Evolutionary conservation across 129 eudicot species (phyloP), one percentile per base, ranked within the genome.

Genomic region (Escallonia herrerae): DNA sequence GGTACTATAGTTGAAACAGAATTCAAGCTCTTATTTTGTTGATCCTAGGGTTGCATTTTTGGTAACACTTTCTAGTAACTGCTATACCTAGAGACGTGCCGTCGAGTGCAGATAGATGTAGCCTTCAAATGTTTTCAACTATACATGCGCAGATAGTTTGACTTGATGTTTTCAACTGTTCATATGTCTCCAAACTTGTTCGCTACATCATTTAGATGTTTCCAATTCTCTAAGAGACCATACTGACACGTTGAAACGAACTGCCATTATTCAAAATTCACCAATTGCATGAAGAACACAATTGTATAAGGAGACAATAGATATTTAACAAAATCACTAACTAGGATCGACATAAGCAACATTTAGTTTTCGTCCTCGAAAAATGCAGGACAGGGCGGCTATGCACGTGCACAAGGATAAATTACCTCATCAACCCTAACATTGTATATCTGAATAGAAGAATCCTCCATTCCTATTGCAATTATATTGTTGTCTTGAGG

Each of bases 401-500:
- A 40, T 42, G 40, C 15, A 64, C 46, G 46, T 47, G 46, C 14
- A 60, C 14, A 37, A 11, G 39, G 69, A 51, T 61, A 43, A 40
- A 43, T 69, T 55, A 89, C 96, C 96, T 85, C 96, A 43, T 89
- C 96, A 65, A 84, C 80, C 72, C 89, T 70, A 62, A 88, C 93
- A 76, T 84, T 88, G 78, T 88, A 88, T 56, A 88, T 88, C 49
- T 82, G 93, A 48, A 88, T 82, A 56, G 89, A 74, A 4, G 96
- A 84, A 63, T 82, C 96, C 63, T 89, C 96, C 94, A 89, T 89
- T 68, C 93, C 96, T 8, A 89, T 83, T 42, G 94, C 96, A 73
- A 89, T 76, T 13, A 89, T 74, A 74, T 89, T 89, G 74, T 89
- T 89, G 80, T 89, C 96, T 51, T 82, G 96, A 56, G 96, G 96